Conservation (phyloP, 2,329 filamentous ascomycete genomes). For the Apiospora pterosperma region DNA sequence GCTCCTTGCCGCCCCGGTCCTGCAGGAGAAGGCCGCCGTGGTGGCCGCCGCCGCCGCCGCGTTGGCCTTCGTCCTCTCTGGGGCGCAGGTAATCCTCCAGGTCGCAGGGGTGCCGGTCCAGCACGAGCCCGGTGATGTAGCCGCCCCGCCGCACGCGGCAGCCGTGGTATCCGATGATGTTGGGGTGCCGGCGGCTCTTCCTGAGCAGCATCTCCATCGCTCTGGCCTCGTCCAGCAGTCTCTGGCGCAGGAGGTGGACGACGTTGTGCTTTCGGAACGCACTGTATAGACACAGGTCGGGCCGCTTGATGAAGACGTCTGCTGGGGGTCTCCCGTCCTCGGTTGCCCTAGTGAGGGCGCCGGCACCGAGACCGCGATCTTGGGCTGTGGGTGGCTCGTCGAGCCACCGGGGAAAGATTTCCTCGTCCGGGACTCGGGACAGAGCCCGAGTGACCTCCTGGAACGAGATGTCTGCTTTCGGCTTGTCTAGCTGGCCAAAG, state of each 20-base stretch:
- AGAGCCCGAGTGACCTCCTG: not conserved
- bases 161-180: slow-evolving; percentile 24
- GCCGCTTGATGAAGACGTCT: slow-evolving; percentile 3
- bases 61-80: too few relatives aligned
- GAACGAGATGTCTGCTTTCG: not conserved
- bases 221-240: slow-evolving; percentile 13
- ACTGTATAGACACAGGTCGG: not conserved
- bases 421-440: not conserved
- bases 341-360: too few relatives aligned
- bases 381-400: not conserved
- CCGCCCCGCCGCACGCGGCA: slow-evolving; percentile 22
- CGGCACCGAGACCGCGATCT: too few relatives aligned
- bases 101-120: slow-evolving; percentile 15
- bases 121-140: slow-evolving; percentile 21
- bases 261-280: not conserved
- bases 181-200: slow-evolving; percentile 24
- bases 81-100: slow-evolving; percentile 9
- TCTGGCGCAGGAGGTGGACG: not conserved
- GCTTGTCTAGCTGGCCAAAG: not conserved
- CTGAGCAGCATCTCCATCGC: slow-evolving; percentile 14
- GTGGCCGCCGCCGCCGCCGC: not conserved
- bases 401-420: not conserved
- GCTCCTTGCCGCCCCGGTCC: not conserved
- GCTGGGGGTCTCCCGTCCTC: too few relatives aligned
- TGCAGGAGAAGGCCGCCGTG: not conserved